Base-by-base conservation (phyloP, 345 rosid genomes). In the Mangifera indica region DNA sequence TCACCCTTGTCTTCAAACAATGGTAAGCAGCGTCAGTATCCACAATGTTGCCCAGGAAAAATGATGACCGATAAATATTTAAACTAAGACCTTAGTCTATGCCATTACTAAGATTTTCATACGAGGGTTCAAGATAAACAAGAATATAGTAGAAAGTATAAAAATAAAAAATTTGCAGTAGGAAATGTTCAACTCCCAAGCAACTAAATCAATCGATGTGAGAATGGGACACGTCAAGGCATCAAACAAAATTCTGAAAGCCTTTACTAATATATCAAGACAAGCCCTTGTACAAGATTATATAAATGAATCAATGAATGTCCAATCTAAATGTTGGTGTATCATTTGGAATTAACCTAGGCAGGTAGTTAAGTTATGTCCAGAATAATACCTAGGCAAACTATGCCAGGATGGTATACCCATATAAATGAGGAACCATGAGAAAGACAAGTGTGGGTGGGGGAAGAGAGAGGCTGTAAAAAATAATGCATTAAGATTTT, bases 1-100 rank as follows among this genome's bases (percentile, higher is more conserved):
- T 96, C 99, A 24, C 92, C 86, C 85, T 91, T 96, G 73, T 96
- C 99, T 95, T 83, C 82, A 85, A 60, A 60, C 76, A 81, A 79
- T 34, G 72, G 13, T 59, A 72, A 78, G 48, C 21, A 37, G 32
- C 49, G 65, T 80, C 63, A 80, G 80, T 55, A 42, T 62, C 57
- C 51, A 34, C 8, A 63, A 42, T 45, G 55, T 63, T 24, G 49
- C 62, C 22, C 22, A 66, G 67, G 44, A 72, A 5, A 53, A 73
- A 61, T 46, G 55, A 66, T 53, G 60, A 52, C 22, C 54, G 46
- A 42, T 5, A 8, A 67, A 53, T 12, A 15, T 21, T 49, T 17
- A 52, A 49, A 34, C 49, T 21, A 67, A 18, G 49, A 44, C 12
- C 26, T 10, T 34, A 9, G 24, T 62, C 25, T 62, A 10, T 29